Percentiles rank a stretch among this genome's conserved stretches.
Evolutionary conservation across 495 filamentous ascomycete species (phyloP).

Genomic region (Elasticomyces elasticus): DNA sequence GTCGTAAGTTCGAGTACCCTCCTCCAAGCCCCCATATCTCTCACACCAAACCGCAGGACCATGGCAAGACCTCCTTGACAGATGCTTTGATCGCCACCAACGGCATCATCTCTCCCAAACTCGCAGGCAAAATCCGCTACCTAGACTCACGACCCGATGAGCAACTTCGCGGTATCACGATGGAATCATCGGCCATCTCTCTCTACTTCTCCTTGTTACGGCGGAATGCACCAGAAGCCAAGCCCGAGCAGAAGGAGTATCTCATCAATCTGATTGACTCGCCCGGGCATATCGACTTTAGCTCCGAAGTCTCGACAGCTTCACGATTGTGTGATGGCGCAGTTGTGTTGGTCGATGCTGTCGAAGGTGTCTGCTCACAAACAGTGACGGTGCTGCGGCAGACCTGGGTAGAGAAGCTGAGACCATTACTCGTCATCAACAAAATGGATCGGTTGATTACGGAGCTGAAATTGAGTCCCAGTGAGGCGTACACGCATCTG

Average conservation of each 20-base stretch:
- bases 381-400: constrained; percentile 94
- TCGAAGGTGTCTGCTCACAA: constrained; percentile 96
- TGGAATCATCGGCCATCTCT: constrained; percentile 98
- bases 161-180: constrained; percentile 93
- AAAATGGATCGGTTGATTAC: constrained; percentile 93
- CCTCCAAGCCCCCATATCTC: neutral
- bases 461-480: constrained; percentile 83
- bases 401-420: constrained; percentile 91
- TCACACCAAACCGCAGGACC: constrained; percentile 47
- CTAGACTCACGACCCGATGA: constrained; percentile 95
- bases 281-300: constrained; percentile 97
- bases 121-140: constrained; percentile 96
- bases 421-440: constrained; percentile 91
- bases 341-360: constrained; percentile 91
- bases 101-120: constrained; percentile 95
- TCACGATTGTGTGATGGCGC: constrained; percentile 92
- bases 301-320: constrained; percentile 93
- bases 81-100: constrained; percentile 96
- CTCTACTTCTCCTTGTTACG: constrained; percentile 87
- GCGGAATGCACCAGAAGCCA: constrained; percentile 54
- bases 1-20: constrained; percentile 52
- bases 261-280: constrained; percentile 98
- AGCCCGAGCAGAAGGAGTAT: constrained; percentile 70
- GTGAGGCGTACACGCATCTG: constrained; percentile 84
- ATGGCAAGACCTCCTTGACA: constrained; percentile 96